Evolutionary conservation across 2,329 filamentous ascomycete genomes (phyloP), one percentile per base, ranked within the genome.

Genomic region (Penicillium sp.): DNA sequence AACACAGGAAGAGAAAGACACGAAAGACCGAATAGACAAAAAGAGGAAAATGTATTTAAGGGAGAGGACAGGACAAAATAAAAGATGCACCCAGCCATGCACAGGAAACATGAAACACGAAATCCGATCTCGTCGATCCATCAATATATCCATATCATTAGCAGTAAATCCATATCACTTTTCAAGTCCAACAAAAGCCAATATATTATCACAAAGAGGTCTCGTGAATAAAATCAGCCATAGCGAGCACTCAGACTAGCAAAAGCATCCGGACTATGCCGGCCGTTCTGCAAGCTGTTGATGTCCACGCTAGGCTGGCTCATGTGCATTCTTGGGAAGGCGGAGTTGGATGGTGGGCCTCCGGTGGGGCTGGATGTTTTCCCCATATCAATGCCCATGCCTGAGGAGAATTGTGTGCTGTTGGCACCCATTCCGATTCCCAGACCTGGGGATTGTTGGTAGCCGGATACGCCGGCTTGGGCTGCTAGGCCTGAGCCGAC

Each of bases 231-330:
- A 40, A 43, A 12, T 62, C 58, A 67, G 49, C 69, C 65, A 59
- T 72, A 74, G 49, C 74, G 66, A 38, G 75, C 71, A 54, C 75
- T 78, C 56, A 78, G 56, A 61, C 67, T 76, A 23, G 75, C 74
- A 66, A 78, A 78, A 7, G 75, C 72, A 63, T 78, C 75, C 6
- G 75, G 75, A 55, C 75, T 77, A 55, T 78, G 74, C 29, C 75
- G 66, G 3, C 75, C 75, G 46, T 60, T 74, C 49, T 77, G 73
- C 32, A 74, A 60, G 12, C 70, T 71, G 44, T 67, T 74, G 47
- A 78, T 66, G 54, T 76, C 74, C 33, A 77, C 70, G 44, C 75
- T 78, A 42, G 73, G 75, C 52, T 75, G 71, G 60, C 75, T 78
- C 60, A 74, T 70, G 52, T 75, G 72, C 12, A 63, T 58, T 47